Evolutionary conservation across 1,284 basidiomycete genomes (phyloP), one percentile per base, ranked within the genome.

Genomic region (Sporisorium graminicola): DNA sequence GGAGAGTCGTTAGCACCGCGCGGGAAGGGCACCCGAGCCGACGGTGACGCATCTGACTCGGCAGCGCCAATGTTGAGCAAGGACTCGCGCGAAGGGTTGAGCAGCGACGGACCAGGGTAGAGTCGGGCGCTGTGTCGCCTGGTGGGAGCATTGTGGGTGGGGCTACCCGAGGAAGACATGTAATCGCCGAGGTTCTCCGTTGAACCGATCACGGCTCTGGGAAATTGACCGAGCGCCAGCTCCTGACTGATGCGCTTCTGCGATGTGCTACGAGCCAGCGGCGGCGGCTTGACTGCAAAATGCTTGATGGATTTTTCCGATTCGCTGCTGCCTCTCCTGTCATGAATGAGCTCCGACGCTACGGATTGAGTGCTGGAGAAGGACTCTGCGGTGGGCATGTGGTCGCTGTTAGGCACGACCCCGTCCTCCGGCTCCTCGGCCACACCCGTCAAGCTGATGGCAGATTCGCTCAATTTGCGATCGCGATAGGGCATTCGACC

Each of bases 391-490:
- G 55, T 47, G 18, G 60, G 57, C 58, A 71, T 31, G 16, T 43
- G 5, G 13, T 59, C 58, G 16, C 53, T 53, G n/a, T 33, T 61
- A 42, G 44, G 22, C 16, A 35, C 50, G 2, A 52, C 27, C 10
- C 59, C 59, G 9, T 79, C 79, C 40, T 81, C 80, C 1, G 66
- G 59, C 50, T 82, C 81, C 51, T 82, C 81, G 1, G 66, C 72
- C 16, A 82, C 81, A 14, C 76, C 79, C 4, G 78, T 78, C 37
- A 82, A 59, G 51, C 79, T 82, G 49, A 77, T 64, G 26, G 74
- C 81, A 10, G 81, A 82, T 53, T 82, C 81, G 70, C 81, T 82
- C 16, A 76, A 37, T 54, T 81, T 81, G 44, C 81, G 74, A 49
- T 82, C 81, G 14, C 81, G 74, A 44, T 82, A 82, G 2, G 75